These are phyloP conservation scores for Penicillium corylophilum DNA, from an alignment of 2,329 filamentous ascomycete species.

Conservation along the genomic window DNA sequence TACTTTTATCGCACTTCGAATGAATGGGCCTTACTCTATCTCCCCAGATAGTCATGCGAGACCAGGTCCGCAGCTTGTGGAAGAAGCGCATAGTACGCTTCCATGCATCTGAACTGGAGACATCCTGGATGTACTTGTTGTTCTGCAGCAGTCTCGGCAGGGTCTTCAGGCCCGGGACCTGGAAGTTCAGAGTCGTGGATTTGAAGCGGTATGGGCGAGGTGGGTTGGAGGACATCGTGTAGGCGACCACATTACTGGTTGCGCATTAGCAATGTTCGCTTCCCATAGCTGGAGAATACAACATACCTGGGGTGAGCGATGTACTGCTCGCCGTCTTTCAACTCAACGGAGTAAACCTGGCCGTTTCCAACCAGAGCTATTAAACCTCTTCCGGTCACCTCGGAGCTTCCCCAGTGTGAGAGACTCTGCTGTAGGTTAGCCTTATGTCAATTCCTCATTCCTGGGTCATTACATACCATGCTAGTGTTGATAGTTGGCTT, in stretches of 20 bases:
- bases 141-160: slow-evolving; percentile 65
- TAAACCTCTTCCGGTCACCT: slow-evolving; percentile 82
- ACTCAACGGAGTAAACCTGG: slow-evolving; percentile 80
- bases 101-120: slow-evolving; percentile 72
- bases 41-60: slow-evolving; percentile 84
- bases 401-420: slow-evolving; percentile 87
- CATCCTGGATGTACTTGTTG: slow-evolving; percentile 68
- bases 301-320: slow-evolving; percentile 74
- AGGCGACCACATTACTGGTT: slow-evolving; percentile 79
- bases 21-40: slow-evolving; percentile 60
- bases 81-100: slow-evolving; percentile 63
- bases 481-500: slow-evolving; percentile 72
- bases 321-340: slow-evolving; percentile 83
- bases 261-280: slow-evolving; percentile 5
- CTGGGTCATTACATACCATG: slow-evolving; percentile 51
- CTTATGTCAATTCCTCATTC: not conserved
- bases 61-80: slow-evolving; percentile 71
- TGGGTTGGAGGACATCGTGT: slow-evolving; percentile 70
- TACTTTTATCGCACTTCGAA: not conserved
- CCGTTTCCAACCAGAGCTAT: slow-evolving; percentile 82
- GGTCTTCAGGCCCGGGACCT: slow-evolving; percentile 66
- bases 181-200: slow-evolving; percentile 70
- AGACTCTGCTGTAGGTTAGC: slow-evolving; percentile 57
- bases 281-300: not conserved
- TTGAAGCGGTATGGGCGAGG: slow-evolving; percentile 87